phyloP scores from a whole-genome alignment of 345 rosid species.

The Psidium friedrichsthalianum region DNA sequence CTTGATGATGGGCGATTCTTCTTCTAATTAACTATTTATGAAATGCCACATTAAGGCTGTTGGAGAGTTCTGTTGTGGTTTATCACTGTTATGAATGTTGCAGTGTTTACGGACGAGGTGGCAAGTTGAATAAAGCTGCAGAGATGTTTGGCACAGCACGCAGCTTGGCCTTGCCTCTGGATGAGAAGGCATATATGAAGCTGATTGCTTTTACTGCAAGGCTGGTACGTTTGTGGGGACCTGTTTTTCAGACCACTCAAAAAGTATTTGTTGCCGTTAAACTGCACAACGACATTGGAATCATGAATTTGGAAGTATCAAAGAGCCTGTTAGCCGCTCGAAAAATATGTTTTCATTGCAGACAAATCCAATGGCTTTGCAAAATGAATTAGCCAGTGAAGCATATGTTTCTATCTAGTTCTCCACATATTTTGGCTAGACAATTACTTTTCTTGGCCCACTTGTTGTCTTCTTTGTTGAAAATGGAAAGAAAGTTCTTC shows the following conservation, averaged over 20 bases:
- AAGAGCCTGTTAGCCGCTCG: background rate
- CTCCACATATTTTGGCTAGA: background rate
- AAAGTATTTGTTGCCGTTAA: background rate
- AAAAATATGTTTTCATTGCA: background rate
- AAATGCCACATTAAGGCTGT: background rate
- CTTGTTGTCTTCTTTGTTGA: background rate
- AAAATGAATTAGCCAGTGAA: background rate
- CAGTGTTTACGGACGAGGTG: constrained; percentile 68
- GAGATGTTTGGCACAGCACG: constrained; percentile 42
- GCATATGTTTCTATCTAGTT: background rate
- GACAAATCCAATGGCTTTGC: background rate
- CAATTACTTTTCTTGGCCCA: background rate
- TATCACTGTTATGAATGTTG: constrained; percentile 8
- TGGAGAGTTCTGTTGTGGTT: background rate
- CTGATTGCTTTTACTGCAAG: constrained; percentile 57
- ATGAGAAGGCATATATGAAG: constrained; percentile 79
- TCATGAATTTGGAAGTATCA: background rate
- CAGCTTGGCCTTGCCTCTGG: constrained; percentile 33
- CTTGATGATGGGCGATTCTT: background rate
- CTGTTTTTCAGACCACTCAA: background rate
- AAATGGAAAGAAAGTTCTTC: background rate
- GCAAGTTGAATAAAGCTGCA: constrained; percentile 52
- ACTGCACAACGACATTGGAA: background rate
- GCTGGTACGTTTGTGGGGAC: constrained; percentile 38
- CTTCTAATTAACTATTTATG: background rate